Conservation (phyloP, 164 flowering plant species). For the Berberis vulgaris region DNA sequence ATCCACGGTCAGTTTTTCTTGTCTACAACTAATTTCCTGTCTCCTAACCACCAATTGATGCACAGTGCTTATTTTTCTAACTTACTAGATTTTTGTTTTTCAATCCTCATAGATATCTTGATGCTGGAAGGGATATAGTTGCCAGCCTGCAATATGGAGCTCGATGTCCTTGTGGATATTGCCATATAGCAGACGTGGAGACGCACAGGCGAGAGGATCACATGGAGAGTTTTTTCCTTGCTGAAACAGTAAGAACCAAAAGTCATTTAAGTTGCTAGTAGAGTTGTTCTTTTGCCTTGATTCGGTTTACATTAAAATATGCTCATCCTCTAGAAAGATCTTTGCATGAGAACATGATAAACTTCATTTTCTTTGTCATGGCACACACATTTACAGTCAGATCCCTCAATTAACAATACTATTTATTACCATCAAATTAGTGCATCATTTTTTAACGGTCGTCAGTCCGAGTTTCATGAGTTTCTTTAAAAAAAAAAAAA, state of each 20-base stretch:
- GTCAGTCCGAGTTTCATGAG: no score
- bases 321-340: neutral
- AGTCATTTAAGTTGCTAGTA: neutral
- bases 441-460: no score
- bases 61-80: neutral
- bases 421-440: no score
- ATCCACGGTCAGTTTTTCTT: conserved; percentile 53
- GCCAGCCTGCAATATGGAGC: conserved; percentile 94
- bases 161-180: conserved; percentile 96
- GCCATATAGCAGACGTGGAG: conserved; percentile 95
- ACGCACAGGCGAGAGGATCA: conserved; percentile 89
- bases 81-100: neutral
- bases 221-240: conserved; percentile 98
- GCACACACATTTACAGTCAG: neutral
- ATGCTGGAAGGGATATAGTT: conserved; percentile 93
- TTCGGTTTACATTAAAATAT: neutral
- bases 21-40: neutral
- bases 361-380: neutral
- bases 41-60: neutral
- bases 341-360: neutral
- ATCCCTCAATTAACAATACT: no score
- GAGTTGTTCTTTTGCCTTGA: neutral
- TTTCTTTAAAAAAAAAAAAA: no score
- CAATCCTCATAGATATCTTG: conserved; percentile 56
- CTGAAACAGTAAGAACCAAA: conserved; percentile 79